Percentiles rank a stretch among this genome's conserved stretches.
Evolutionary conservation across 2,329 filamentous ascomycete species (phyloP).

Genomic region (Fusarium tanahbumbuense): DNA sequence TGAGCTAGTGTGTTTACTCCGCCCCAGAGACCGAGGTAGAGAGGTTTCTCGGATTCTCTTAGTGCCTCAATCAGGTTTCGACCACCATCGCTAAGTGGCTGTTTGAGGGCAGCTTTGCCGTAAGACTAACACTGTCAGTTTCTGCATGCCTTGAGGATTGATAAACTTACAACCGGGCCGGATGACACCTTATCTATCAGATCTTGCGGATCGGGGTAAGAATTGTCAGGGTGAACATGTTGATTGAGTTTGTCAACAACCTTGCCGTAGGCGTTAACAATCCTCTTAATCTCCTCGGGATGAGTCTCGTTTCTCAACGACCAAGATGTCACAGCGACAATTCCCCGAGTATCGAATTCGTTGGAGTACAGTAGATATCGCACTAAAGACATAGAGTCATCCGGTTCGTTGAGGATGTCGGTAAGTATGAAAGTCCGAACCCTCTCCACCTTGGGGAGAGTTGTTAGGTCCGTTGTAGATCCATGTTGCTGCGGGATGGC

Average conservation of each 20-base stretch:
- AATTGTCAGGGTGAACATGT: slow-evolving; percentile 12
- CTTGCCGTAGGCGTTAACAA: slow-evolving; percentile 1
- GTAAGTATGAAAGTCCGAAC: slow-evolving; percentile 12
- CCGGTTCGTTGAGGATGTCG: slow-evolving; percentile 4
- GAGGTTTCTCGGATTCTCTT: background rate
- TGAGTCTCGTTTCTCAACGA: slow-evolving; percentile 9
- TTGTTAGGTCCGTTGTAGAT: background rate
- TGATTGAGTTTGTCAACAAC: slow-evolving; percentile 19
- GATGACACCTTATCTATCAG: background rate
- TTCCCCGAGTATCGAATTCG: slow-evolving; percentile 8
- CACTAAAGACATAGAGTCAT: slow-evolving; percentile 23
- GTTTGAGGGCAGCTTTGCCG: slow-evolving; percentile 3
- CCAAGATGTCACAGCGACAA: slow-evolving; percentile 14
- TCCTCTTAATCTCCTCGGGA: slow-evolving; percentile 9
- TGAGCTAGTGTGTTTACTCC: slow-evolving; percentile 14
- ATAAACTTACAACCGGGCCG: background rate
- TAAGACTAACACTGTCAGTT: slow-evolving; percentile 1
- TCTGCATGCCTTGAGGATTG: rapidly evolving
- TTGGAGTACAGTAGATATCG: slow-evolving; percentile 19
- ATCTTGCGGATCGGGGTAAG: background rate
- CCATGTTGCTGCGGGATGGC: background rate
- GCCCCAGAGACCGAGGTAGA: slow-evolving; percentile 9
- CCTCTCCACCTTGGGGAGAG: background rate
- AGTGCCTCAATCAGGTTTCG: background rate
- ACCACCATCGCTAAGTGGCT: slow-evolving; percentile 2